phyloP scores from a whole-genome alignment of 1,139 yeast genomes.

The Entelexis sorbosivorans region DNA sequence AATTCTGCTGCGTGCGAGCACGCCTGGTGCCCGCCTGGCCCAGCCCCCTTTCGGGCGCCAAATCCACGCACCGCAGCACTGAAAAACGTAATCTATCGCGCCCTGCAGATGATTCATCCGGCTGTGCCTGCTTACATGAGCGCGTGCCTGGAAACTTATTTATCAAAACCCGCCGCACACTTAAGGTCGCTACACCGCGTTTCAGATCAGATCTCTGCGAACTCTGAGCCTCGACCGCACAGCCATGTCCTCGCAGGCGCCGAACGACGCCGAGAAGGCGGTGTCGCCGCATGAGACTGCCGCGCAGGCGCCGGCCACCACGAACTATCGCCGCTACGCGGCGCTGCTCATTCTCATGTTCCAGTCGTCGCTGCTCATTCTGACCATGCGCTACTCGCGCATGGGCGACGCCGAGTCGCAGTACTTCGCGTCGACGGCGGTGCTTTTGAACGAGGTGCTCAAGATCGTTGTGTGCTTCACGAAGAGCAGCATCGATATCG shows the following conservation, averaged over 20 bases:
- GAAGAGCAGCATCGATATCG: constrained; percentile 26
- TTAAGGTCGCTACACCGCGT: background rate
- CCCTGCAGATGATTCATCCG: background rate
- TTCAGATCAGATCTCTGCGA: background rate
- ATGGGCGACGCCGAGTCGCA: constrained; percentile 30
- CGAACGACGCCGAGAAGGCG: constrained; percentile 4
- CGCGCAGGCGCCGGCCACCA: constrained; percentile 2
- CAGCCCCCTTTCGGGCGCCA: too few species aligned
- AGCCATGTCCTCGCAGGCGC: background rate
- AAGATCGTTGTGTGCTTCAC: constrained; percentile 30
- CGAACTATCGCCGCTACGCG: constrained; percentile 10
- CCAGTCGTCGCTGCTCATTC: constrained; percentile 23
- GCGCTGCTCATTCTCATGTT: constrained; percentile 24
- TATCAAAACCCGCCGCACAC: background rate
- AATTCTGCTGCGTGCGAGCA: too few species aligned
- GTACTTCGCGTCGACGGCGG: constrained; percentile 37
- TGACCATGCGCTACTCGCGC: constrained; percentile 36
- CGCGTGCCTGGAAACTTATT: constrained; percentile 1
- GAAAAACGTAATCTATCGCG: background rate
- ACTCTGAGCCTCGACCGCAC: background rate
- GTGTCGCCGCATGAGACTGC: background rate
- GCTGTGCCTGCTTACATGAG: background rate
- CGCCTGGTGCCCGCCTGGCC: too few species aligned
- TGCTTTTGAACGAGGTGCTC: constrained; percentile 34
- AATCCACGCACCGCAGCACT: too few species aligned